A percentile compares a stretch with the other conserved stretches of the same genome.
Conservation (phyloP, 2,329 filamentous ascomycete species). For the Neonectria faginata region DNA sequence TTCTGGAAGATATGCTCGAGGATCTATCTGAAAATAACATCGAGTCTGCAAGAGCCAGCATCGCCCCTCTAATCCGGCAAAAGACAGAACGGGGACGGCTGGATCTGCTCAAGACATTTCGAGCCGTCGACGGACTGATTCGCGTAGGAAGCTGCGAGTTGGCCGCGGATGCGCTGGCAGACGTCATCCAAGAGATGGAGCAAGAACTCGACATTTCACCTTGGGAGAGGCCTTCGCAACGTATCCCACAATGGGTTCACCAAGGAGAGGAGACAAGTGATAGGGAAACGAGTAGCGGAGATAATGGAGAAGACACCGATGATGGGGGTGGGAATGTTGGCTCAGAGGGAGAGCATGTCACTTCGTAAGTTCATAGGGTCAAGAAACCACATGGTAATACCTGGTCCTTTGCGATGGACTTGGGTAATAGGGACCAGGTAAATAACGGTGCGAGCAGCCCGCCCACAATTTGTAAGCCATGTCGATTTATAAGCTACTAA, state of each 20-base stretch:
- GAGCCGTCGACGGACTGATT: constrained; percentile 28
- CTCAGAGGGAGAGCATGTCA: background rate
- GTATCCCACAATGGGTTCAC: background rate
- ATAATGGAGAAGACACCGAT: background rate
- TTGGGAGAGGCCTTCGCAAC: background rate
- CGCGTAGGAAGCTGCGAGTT: constrained; percentile 6
- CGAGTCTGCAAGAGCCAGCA: background rate
- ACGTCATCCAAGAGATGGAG: constrained; percentile 20
- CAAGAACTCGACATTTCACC: constrained; percentile 15
- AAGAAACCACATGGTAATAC: no score
- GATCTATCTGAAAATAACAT: background rate
- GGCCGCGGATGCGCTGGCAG: constrained; percentile 21
- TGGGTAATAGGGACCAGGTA: no score
- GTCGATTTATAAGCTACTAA: background rate
- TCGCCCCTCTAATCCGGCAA: constrained; percentile 1
- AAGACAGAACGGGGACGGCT: constrained; percentile 13
- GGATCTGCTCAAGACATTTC: constrained; percentile 19
- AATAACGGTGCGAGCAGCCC: no score
- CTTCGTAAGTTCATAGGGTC: no score
- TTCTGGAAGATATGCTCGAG: background rate
- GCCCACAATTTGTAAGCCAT: background rate
- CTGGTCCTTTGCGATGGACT: no score
- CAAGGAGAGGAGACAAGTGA: background rate
- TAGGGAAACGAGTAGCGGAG: fast-evolving
- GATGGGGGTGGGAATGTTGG: no score